Conservation (phyloP, 2,329 filamentous ascomycete species). For the Aspergillus sclerotialis region DNA sequence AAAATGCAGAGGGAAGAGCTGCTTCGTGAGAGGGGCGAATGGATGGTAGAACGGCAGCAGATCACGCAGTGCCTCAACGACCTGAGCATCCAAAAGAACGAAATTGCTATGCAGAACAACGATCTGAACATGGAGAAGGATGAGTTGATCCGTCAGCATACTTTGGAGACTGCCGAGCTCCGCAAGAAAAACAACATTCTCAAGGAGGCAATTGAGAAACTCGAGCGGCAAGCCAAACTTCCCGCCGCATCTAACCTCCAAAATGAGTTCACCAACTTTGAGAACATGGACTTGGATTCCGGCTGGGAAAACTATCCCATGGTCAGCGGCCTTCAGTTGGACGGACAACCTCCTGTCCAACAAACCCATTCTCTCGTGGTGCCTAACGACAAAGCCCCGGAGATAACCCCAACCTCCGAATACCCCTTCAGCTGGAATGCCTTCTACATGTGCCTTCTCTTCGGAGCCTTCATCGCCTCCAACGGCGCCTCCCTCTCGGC, state of each 20-base stretch:
- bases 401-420: conserved; percentile 50
- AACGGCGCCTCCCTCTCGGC: conserved; percentile 59
- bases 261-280: conserved; percentile 75
- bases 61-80: conserved; percentile 68
- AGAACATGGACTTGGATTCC: conserved; percentile 71
- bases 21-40: conserved; percentile 52
- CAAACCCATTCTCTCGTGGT: conserved; percentile 24
- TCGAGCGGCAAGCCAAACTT: conserved; percentile 33
- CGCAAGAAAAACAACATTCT: conserved; percentile 87
- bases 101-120: too few species aligned
- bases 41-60: conserved; percentile 66
- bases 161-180: conserved; percentile 81
- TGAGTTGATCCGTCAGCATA: conserved; percentile 81
- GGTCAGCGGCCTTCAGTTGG: conserved; percentile 54
- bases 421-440: conserved; percentile 61
- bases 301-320: conserved; percentile 77
- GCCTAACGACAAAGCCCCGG: conserved; percentile 32
- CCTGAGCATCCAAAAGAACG: conserved; percentile 80
- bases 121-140: conserved; percentile 84
- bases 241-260: conserved; percentile 50
- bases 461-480: conserved; percentile 91
- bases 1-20: conserved; percentile 52
- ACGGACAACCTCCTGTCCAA: conserved; percentile 30
- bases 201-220: conserved; percentile 53
- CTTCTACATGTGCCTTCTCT: conserved; percentile 92